Percentiles rank a stretch among this genome's conserved stretches.
Conservation (phyloP, 2,329 filamentous ascomycete genomes). For the Hypoxylon sp. region DNA sequence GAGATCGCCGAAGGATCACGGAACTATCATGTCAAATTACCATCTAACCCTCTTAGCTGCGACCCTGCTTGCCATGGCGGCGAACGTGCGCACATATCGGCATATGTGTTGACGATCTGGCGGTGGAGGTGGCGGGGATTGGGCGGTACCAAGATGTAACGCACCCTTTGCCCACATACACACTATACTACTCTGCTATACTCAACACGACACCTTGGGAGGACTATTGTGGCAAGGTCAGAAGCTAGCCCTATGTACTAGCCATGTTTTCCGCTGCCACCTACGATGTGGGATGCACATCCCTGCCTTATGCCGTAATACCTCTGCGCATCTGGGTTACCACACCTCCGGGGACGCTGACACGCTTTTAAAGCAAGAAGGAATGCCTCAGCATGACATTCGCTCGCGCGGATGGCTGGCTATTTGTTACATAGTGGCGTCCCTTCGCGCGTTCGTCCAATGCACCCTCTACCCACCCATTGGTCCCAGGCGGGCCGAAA, state of each 20-base stretch:
- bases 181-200: background rate
- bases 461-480: constrained; percentile 20
- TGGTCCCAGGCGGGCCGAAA: constrained; percentile 10
- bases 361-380: constrained; percentile 32
- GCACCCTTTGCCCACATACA: constrained; percentile 7
- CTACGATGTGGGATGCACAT: constrained; percentile 33
- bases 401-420: constrained; percentile 6
- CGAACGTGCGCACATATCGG: constrained; percentile 1
- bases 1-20: constrained; percentile 12
- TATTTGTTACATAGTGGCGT: constrained; percentile 7
- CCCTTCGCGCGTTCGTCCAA: constrained; percentile 8
- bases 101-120: constrained; percentile 16
- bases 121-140: constrained; percentile 22
- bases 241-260: constrained; percentile 18
- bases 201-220: constrained; percentile 5
- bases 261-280: constrained; percentile 13
- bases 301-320: constrained; percentile 38
- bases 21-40: background rate
- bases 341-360: constrained; percentile 23
- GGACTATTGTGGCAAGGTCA: constrained; percentile 13
- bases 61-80: background rate
- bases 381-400: constrained; percentile 19
- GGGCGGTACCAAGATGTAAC: constrained; percentile 14
- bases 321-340: constrained; percentile 19
- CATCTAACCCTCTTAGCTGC: background rate